Base-by-base conservation (phyloP, 73 alveolate species). In the Halteria grandinella region DNA sequence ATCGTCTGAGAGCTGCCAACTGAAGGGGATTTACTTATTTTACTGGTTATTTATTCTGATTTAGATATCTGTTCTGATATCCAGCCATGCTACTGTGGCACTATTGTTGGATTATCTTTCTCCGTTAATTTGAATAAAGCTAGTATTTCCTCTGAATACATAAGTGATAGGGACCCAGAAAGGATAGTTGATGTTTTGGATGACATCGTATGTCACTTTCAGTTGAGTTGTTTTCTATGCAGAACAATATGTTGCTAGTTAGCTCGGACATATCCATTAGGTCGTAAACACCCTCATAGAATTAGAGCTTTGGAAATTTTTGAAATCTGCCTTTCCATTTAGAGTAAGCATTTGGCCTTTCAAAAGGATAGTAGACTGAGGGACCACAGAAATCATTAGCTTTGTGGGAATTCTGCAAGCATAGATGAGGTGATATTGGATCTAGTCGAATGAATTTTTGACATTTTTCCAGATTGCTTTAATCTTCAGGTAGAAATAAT, bases 381-480 rank as follows among this genome's bases (percentile, higher is more conserved):
- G 17, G 1, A 12, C 43, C 7, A 60, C 29, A 15, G 40, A 8
- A 17, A 60, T 10, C 3, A 60, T 36, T 0, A 60, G 59, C 43
- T 60, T 60, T 1, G 77, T 18, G 17, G 43, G 21, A 23, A 21
- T 40, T 36, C 77, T 32, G 40, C 77, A 60, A 37, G 77, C 77
- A 60, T 60, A 60, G 4, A 60, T 60, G 15, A 60, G 43, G 27
- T 60, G 7, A 60, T 60, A 60, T 37, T 60, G 60, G 7, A 60
- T 24, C 10, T 40, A 40, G 24, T 60, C 59, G 23, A 40, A 40
- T 60, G 48, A 40, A 37, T 60, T 39, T 2, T 3, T 60, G 5
- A 59, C 7, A 40, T 37, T 60, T 60, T 59, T 60, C 77, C 77
- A 60, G 31, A 60, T 59, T 25, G 60, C 77, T 40, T 60, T 60